Conservation (phyloP, 1,139 yeast genomes). For the Diutina sp. region DNA sequence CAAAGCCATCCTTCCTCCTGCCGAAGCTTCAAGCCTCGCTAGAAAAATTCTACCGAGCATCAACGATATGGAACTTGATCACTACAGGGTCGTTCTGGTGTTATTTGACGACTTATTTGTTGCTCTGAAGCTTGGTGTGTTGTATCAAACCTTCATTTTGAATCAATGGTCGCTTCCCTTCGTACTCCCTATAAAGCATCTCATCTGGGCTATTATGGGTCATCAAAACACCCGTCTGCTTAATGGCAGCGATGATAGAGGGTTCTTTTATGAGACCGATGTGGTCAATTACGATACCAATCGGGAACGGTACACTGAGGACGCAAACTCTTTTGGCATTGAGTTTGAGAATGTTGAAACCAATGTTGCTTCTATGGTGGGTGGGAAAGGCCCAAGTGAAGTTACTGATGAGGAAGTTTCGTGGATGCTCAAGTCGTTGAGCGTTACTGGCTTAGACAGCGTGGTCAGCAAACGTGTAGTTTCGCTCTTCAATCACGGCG, state of each 20-base stretch:
- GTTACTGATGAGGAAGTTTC: slow-evolving; percentile 37
- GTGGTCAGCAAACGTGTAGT: slow-evolving; percentile 45
- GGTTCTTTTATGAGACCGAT: slow-evolving; percentile 21
- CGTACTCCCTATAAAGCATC: slow-evolving; percentile 21
- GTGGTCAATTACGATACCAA: slow-evolving; percentile 15
- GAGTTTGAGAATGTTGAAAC: slow-evolving; percentile 37
- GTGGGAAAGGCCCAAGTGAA: slow-evolving; percentile 32
- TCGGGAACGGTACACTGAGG: slow-evolving; percentile 30
- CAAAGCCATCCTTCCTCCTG: slow-evolving; percentile 48
- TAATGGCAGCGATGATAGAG: slow-evolving; percentile 15
- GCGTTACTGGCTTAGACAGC: slow-evolving; percentile 34
- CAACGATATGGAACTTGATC: slow-evolving; percentile 14
- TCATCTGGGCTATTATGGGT: slow-evolving; percentile 21
- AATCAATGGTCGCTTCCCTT: slow-evolving; percentile 29
- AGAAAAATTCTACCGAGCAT: slow-evolving; percentile 21
- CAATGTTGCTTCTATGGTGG: slow-evolving; percentile 42
- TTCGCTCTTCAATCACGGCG: slow-evolving; percentile 28
- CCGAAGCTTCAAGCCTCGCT: slow-evolving; percentile 43
- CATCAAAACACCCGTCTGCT: slow-evolving; percentile 8
- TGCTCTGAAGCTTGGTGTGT: slow-evolving; percentile 19
- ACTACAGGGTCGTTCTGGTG: neutral
- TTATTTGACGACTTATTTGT: slow-evolving; percentile 6
- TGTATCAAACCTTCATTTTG: slow-evolving; percentile 26
- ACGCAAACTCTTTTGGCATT: slow-evolving; percentile 35
- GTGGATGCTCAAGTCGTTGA: slow-evolving; percentile 44